These are phyloP conservation scores for Aschersonia sp. DNA, from an alignment of 2,329 filamentous ascomycete species.

Conservation along the genomic window DNA sequence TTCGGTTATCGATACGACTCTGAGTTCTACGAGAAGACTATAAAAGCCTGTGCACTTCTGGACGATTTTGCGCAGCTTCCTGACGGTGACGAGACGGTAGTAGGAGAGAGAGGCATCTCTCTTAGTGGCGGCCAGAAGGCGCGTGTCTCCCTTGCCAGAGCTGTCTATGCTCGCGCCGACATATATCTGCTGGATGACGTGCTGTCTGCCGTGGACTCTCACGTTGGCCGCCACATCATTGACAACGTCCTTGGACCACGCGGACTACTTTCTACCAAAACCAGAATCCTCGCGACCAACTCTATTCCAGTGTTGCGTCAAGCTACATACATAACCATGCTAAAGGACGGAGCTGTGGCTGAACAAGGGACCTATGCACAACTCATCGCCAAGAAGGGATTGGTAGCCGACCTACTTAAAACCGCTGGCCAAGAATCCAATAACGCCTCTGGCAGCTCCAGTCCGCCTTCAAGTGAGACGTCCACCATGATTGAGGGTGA, in stretches of 20 bases:
- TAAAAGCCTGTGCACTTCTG: slow-evolving; percentile 77
- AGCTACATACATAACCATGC: slow-evolving; percentile 73
- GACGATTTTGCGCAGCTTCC: slow-evolving; percentile 89
- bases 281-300: slow-evolving; percentile 86
- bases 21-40: slow-evolving; percentile 82
- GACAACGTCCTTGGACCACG: slow-evolving; percentile 81
- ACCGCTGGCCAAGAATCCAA: slow-evolving; percentile 50
- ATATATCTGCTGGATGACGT: slow-evolving; percentile 91
- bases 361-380: slow-evolving; percentile 87
- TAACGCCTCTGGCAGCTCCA: slow-evolving; percentile 26
- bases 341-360: slow-evolving; percentile 69
- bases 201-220: slow-evolving; percentile 93
- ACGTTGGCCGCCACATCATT: slow-evolving; percentile 89
- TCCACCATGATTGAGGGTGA: slow-evolving; percentile 42
- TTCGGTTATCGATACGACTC: slow-evolving; percentile 93
- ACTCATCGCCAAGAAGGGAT: slow-evolving; percentile 84
- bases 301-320: slow-evolving; percentile 82
- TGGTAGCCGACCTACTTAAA: slow-evolving; percentile 72
- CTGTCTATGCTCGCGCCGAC: slow-evolving; percentile 93
- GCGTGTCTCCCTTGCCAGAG: slow-evolving; percentile 76
- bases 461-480: slow-evolving; percentile 33
- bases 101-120: slow-evolving; percentile 92
- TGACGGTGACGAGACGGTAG: slow-evolving; percentile 91
- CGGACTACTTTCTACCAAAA: slow-evolving; percentile 73
- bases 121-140: slow-evolving; percentile 94